A percentile compares a stretch with the other conserved stretches of the same genome.
These are phyloP conservation scores for Amanita polypyramis DNA, from an alignment of 768 basidiomycete species.

Conservation along the genomic window DNA sequence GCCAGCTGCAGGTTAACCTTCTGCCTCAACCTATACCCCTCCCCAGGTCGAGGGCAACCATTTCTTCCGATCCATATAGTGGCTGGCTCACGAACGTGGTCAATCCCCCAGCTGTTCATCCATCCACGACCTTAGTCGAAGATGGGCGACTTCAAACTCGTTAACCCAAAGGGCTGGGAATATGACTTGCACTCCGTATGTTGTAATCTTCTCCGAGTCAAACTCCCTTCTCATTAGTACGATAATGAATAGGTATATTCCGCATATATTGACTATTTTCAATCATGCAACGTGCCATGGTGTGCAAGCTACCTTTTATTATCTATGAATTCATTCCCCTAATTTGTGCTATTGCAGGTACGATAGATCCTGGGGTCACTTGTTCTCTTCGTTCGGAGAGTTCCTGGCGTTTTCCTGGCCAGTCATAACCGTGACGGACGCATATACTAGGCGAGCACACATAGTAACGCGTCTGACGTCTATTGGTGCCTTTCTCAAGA, in stretches of 20 bases:
- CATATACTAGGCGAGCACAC: slow-evolving; percentile 61
- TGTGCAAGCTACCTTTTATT: slow-evolving; percentile 16
- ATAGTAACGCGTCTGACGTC: slow-evolving; percentile 70
- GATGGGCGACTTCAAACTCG: slow-evolving; percentile 64
- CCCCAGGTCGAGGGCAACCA: too few relatives aligned
- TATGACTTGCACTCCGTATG: slow-evolving; percentile 71
- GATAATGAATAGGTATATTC: slow-evolving; percentile 39
- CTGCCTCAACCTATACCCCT: too few relatives aligned
- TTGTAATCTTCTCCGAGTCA: slow-evolving; percentile 7
- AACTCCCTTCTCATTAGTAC: neutral
- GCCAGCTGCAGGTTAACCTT: too few relatives aligned
- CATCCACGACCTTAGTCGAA: neutral
- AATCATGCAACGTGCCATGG: slow-evolving; percentile 62
- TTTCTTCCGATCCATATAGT: too few relatives aligned
- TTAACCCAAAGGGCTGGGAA: slow-evolving; percentile 71
- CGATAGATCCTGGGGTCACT: slow-evolving; percentile 69
- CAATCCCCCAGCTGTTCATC: neutral
- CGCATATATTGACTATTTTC: slow-evolving; percentile 73
- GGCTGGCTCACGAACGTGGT: neutral
- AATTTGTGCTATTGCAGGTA: slow-evolving; percentile 35
- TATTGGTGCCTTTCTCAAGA: slow-evolving; percentile 67
- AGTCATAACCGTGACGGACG: slow-evolving; percentile 65
- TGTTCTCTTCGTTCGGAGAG: slow-evolving; percentile 70
- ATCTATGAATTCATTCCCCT: neutral
- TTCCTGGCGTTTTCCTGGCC: slow-evolving; percentile 83